phyloP scores from a whole-genome alignment of 208 protist species.

The Leishmania tarentolae region DNA sequence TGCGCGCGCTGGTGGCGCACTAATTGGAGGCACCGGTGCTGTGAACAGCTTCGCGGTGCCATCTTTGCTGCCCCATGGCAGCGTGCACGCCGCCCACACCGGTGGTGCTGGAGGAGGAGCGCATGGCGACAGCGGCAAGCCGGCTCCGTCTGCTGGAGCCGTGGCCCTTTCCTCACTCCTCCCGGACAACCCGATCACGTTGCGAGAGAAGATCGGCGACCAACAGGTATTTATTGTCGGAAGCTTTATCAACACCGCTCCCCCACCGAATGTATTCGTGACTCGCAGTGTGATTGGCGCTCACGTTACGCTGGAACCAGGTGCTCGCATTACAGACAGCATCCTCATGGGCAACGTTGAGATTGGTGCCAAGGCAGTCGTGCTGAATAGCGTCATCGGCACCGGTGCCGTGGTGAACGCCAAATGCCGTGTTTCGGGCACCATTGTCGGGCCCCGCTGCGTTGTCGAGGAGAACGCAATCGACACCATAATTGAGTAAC shows the following conservation, averaged over 20 bases:
- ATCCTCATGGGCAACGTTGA: slow-evolving; percentile 75
- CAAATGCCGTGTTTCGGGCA: slow-evolving; percentile 37
- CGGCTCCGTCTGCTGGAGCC: slow-evolving; percentile 15
- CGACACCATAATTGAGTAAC: slow-evolving; percentile 47
- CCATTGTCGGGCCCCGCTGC: slow-evolving; percentile 61
- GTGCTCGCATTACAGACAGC: slow-evolving; percentile 69
- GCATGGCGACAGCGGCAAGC: slow-evolving; percentile 14
- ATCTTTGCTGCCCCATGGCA: slow-evolving; percentile 11
- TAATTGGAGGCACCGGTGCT: neutral
- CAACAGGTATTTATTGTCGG: slow-evolving; percentile 58
- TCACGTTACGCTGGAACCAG: slow-evolving; percentile 61
- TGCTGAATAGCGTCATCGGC: slow-evolving; percentile 64
- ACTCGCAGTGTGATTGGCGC: slow-evolving; percentile 78
- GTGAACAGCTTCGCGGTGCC: slow-evolving; percentile 4
- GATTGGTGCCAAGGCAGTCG: slow-evolving; percentile 54
- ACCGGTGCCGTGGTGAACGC: slow-evolving; percentile 56
- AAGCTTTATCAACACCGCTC: slow-evolving; percentile 67
- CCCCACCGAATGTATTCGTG: slow-evolving; percentile 58
- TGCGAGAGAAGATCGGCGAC: slow-evolving; percentile 37
- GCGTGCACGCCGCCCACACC: slow-evolving; percentile 4
- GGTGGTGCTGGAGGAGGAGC: neutral
- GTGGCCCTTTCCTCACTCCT: slow-evolving; percentile 54
- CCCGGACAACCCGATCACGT: slow-evolving; percentile 57
- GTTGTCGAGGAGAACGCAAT: slow-evolving; percentile 56
- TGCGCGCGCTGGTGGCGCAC: slow-evolving; percentile 3